Evolutionary conservation across 1,139 yeast species (phyloP), one percentile per base, ranked within the genome.

Genomic region (Suhomyces choctaworum): DNA sequence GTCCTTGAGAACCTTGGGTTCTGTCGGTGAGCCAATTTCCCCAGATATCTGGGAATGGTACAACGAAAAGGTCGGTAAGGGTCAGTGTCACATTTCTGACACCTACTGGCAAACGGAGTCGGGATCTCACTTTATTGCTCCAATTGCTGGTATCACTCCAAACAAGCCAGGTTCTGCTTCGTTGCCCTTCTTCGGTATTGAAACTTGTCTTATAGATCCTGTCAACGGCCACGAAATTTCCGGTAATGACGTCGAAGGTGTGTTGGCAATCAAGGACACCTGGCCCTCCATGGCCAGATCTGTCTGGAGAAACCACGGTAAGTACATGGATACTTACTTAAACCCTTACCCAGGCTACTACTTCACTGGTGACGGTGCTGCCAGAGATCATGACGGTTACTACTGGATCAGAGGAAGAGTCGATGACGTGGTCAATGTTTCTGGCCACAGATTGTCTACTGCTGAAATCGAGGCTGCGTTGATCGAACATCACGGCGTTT

Each of bases 271-370:
- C 52, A 82, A 82, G 63, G 72, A 77, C 42, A 76, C 97, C 29
- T 92, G 98, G 98, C 98, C 98, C 45, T 88, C 97, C 16, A 88
- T 92, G 92, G 96, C 97, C 31, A 84, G 98, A 70, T 77, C 97
- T 22, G 96, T 92, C 45, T 89, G 88, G 84, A 83, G 81, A 56
- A 88, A 92, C 68, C 96, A 92, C 67, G 70, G 73, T 48, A 82
- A 95, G 64, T 92, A 79, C 72, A 71, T 89, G 71, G 97, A 90
- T 54, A 92, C 97, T 36, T 92, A 92, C 68, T 73, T 92, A 64
- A 83, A 83, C 52, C 97, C 97, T 42, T 92, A 90, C 73, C 96
- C 96, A 44, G 97, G 97, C 39, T 84, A 76, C 70, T 92, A 92
- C 71, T 92, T 92, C 74, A 90, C 97, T 16, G 98, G 98, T 57